These are phyloP conservation scores for Solanum paucissectum DNA, from an alignment of 257 asterid species.

Conservation along the genomic window DNA sequence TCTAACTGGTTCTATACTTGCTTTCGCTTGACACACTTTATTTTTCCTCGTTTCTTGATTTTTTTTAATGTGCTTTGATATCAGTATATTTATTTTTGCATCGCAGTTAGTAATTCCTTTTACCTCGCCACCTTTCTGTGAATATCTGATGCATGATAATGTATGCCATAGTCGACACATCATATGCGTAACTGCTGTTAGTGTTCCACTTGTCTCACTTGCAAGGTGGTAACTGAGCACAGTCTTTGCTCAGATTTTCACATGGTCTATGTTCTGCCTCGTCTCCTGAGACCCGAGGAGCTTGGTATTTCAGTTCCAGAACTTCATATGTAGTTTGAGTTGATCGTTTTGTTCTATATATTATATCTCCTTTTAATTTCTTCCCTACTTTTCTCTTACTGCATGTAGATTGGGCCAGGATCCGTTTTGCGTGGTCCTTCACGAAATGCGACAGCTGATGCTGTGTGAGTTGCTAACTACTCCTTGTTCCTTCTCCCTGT, in stretches of 20 bases:
- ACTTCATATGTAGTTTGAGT: not conserved
- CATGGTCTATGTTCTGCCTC: not conserved
- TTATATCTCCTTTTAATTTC: not conserved
- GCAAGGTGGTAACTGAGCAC: not conserved
- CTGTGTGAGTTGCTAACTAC: slow-evolving; percentile 52
- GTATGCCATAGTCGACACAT: not conserved
- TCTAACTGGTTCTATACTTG: not conserved
- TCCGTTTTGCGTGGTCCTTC: slow-evolving; percentile 87
- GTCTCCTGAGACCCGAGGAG: not conserved
- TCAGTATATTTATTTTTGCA: not conserved
- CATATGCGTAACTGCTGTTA: not conserved
- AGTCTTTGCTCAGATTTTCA: not conserved
- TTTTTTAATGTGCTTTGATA: not conserved
- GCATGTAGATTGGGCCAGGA: slow-evolving; percentile 86
- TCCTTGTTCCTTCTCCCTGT: not conserved
- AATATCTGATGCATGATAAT: not conserved
- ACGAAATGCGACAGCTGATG: slow-evolving; percentile 57
- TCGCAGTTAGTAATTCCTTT: not conserved
- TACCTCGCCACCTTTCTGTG: not conserved
- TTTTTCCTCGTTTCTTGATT: not conserved
- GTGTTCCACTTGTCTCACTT: not conserved
- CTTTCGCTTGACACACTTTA: not conserved
- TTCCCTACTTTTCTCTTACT: slow-evolving; percentile 12
- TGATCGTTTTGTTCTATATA: not conserved
- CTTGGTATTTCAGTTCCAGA: not conserved